These are phyloP conservation scores for Salicornia ramosissima DNA, from an alignment of 148 eudicot species.

Conservation along the genomic window DNA sequence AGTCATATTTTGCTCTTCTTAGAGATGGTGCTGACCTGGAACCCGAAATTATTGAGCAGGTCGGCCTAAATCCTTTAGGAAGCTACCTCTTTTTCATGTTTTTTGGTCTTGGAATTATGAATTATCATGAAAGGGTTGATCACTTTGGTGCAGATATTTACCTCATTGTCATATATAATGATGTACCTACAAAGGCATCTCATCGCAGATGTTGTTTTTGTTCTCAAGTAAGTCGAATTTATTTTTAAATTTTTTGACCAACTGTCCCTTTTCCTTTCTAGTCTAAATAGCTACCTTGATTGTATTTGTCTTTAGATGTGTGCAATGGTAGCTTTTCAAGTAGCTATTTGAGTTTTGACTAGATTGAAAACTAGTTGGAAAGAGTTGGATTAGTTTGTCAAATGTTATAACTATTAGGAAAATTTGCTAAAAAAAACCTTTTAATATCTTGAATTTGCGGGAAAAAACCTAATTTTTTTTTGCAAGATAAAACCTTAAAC, in stretches of 20 bases:
- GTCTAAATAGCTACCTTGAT: too few relatives aligned
- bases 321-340: too few relatives aligned
- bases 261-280: not conserved
- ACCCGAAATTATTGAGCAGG: conserved; percentile 88
- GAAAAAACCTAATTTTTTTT: too few relatives aligned
- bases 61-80: conserved; percentile 16
- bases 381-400: too few relatives aligned
- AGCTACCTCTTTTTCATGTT: not conserved
- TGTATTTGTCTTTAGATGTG: too few relatives aligned
- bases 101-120: not conserved
- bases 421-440: too few relatives aligned
- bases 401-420: too few relatives aligned
- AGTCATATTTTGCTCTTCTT: conserved; percentile 57
- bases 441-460: too few relatives aligned
- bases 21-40: conserved; percentile 79
- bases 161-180: conserved; percentile 78
- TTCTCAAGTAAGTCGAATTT: conserved; percentile 58
- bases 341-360: too few relatives aligned
- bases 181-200: conserved; percentile 88
- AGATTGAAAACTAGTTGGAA: too few relatives aligned
- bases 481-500: too few relatives aligned
- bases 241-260: not conserved
- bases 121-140: not conserved
- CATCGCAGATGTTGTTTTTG: conserved; percentile 42
- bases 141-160: conserved; percentile 61